Conservation (phyloP, 2,329 filamentous ascomycete genomes). For the Blastomyces percursus region DNA sequence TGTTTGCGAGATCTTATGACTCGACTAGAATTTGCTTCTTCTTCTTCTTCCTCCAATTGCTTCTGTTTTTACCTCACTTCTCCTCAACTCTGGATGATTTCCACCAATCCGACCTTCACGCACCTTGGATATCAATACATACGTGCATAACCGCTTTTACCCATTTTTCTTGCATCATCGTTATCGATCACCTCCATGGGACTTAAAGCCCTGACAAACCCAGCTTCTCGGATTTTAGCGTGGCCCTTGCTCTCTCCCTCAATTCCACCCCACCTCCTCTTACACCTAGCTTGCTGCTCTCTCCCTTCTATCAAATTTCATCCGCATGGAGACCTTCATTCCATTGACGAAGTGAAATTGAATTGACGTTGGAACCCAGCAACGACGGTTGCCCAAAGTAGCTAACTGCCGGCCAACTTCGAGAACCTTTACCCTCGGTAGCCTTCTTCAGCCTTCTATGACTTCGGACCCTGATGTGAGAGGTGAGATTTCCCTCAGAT, state of each 20-base stretch:
- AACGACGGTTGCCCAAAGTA: not conserved
- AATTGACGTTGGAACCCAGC: not conserved
- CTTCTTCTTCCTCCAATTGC: too few species aligned
- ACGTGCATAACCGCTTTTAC: not conserved
- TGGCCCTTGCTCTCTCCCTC: not conserved
- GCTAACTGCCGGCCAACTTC: not conserved
- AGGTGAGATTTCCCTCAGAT: conserved; percentile 5
- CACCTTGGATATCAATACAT: not conserved
- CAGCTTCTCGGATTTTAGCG: conserved; percentile 1
- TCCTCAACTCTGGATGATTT: too few species aligned
- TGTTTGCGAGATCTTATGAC: not conserved
- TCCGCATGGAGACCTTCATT: not conserved
- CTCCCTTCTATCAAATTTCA: not conserved
- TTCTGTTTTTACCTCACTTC: too few species aligned
- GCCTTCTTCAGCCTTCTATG: not conserved
- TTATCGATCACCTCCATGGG: not conserved
- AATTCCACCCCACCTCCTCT: not conserved
- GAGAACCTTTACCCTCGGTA: not conserved
- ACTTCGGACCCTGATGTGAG: not conserved
- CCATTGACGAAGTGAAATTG: not conserved
- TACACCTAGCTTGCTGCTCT: not conserved
- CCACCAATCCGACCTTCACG: too few species aligned
- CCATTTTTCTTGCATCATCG: not conserved
- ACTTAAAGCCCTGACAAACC: not conserved
- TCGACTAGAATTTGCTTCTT: too few species aligned